Evolutionary conservation across 768 basidiomycete genomes (phyloP), one percentile per base, ranked within the genome.

Genomic region (Kockovaella imperatae): DNA sequence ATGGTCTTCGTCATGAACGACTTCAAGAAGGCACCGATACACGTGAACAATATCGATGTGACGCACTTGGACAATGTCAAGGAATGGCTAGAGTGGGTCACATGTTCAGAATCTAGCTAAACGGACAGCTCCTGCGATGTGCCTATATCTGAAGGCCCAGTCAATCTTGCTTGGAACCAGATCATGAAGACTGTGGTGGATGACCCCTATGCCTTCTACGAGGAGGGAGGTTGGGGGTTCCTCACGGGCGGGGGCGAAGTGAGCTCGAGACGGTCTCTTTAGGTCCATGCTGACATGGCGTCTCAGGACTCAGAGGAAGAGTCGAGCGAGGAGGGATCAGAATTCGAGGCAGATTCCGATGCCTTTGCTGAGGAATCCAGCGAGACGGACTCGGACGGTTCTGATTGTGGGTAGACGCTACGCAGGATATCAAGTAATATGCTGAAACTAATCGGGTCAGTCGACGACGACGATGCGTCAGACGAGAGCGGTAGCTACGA

Each of bases 161-260:
- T 99, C 75, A 97, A 97, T 72, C 75, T 96, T 73, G 93, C 95
- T 64, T 99, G 93, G 95, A 83, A 83, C 4, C 86, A 86, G 3
- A 95, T 99, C 69, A 96, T 99, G 89, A 97, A 96, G 73, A 91
- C 88, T 31, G 83, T 96, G 73, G 95, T 95, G 54, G 93, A 97
- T 56, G 87, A 84, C 54, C 90, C 95, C 0, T 82, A 85, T 57
- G 87, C 86, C 24, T 99, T 97, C 75, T 99, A 91, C 81, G 83
- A 84, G 53, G 81, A 83, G 41, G 90, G 89, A n/a, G 95, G 95
- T 29, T 97, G 93, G 93, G 75, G 74, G 48, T 96, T 90, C 82
- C 78, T 97, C 52, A 81, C 83, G 13, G 83, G 63, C 25, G 67
- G 77, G 50, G 84, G 78, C 25, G 86, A 84, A 67, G 86, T 86